Evolutionary conservation across 164 flowering plant genomes (phyloP), one percentile per base, ranked within the genome.

Genomic region (Malania oleifera): DNA sequence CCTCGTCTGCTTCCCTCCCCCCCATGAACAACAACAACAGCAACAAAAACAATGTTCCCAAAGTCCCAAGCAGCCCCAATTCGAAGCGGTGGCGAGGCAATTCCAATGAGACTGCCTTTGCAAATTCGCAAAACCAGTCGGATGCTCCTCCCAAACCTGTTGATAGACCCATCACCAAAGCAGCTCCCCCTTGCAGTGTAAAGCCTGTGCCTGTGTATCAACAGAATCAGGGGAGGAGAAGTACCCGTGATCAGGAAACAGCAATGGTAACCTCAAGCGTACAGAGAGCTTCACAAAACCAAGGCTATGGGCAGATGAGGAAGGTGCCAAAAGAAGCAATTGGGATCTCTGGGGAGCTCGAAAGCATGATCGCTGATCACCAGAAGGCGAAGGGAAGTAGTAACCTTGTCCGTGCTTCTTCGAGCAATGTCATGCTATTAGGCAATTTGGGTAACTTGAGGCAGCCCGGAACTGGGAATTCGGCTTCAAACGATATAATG

Each of bases 261-360:
- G 40, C 37, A 10, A 46, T 49, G 50, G 24, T 58, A 45, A 40
- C 29, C 31, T 35, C 62, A 29, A 54, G 39, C 26, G 41, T 60
- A 41, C 20, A 60, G 17, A 71, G 52, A 61, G 56, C 45, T 23
- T 18, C 70, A 17, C 29, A 65, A 25, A 63, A 44, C 54, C 65
- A 73, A 50, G 73, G 57, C 5, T 60, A 65, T 52, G 73, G 34
- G 45, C 76, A 71, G 50, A 76, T 69, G 0, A 74, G 75, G 49
- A 78, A 56, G 51, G 84, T 72, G 2, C 78, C 84, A 0, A 80
- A 74, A 46, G 82, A 68, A 34, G 56, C 74, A 0, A 50, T 75
- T 7, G 81, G 89, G 0, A 61, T 87, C 7, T 83, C 95, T 1
- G 95, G 89, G 0, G 96, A 86, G 79, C 89, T 91, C 0, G 98